Conservation (phyloP, 768 basidiomycete genomes). For the Lepiota venenata region DNA sequence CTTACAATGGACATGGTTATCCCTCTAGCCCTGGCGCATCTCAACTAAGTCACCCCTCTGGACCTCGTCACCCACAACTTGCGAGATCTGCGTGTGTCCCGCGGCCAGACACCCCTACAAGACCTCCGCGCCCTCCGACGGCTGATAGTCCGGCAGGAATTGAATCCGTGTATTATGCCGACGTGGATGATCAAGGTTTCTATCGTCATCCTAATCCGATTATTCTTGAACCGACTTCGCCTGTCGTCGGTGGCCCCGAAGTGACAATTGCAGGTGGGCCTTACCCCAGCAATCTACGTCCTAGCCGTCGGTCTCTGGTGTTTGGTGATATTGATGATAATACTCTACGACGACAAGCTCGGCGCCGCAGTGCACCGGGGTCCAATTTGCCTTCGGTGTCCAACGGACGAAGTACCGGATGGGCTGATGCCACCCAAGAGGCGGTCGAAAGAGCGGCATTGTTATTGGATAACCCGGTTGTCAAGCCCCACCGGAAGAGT, state of each 20-base stretch:
- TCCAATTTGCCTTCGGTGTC: not conserved
- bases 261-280: not conserved
- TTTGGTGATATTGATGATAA: not conserved
- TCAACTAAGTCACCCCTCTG: not conserved
- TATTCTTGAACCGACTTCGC: not conserved
- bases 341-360: constrained; percentile 1
- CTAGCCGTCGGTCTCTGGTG: not conserved
- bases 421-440: not conserved
- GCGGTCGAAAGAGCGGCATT: not conserved
- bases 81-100: not conserved
- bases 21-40: not conserved
- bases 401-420: not conserved
- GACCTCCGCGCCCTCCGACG: constrained; percentile 14
- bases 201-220: constrained; percentile 7
- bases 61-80: not conserved
- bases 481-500: not conserved
- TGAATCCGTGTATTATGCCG: constrained; percentile 5
- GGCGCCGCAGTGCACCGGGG: not conserved
- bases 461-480: not conserved
- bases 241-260: not conserved
- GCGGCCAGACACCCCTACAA: not conserved
- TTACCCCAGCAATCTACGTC: not conserved
- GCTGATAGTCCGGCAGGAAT: constrained; percentile 14
- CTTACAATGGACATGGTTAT: not conserved
- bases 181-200: constrained; percentile 4